Conservation (phyloP, 2,329 filamentous ascomycete genomes). For the Teratosphaeria nubilosa region DNA sequence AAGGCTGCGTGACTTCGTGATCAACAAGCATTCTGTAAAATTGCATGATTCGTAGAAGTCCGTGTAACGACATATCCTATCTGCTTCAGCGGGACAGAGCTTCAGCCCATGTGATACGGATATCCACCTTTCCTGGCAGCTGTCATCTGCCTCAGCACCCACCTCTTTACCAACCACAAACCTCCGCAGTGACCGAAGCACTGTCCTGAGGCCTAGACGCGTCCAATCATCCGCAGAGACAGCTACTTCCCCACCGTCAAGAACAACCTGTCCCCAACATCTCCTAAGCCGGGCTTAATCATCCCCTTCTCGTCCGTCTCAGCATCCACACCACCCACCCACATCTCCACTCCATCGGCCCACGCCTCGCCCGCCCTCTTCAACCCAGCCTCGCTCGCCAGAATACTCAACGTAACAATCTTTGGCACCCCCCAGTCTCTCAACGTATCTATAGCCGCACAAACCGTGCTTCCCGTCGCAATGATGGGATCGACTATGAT, state of each 20-base stretch:
- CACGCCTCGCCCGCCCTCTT: slow-evolving; percentile 63
- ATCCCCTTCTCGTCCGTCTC: slow-evolving; percentile 70
- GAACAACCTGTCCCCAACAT: slow-evolving; percentile 84
- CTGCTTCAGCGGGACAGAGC: background rate
- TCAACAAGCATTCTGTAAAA: background rate
- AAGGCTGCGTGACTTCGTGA: background rate
- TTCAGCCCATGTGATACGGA: background rate
- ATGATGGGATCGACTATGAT: slow-evolving; percentile 88
- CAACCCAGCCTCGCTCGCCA: slow-evolving; percentile 66
- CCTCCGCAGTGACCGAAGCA: background rate
- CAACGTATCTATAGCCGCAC: slow-evolving; percentile 79
- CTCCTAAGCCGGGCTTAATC: slow-evolving; percentile 81
- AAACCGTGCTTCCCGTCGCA: slow-evolving; percentile 82
- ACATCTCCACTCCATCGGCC: slow-evolving; percentile 67
- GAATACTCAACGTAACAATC: slow-evolving; percentile 64
- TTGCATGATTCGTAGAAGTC: background rate
- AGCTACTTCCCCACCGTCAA: slow-evolving; percentile 74
- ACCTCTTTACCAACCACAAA: background rate
- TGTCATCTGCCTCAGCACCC: background rate
- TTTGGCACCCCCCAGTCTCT: slow-evolving; percentile 83
- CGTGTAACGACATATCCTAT: background rate
- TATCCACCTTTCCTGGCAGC: background rate
- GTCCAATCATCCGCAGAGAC: background rate
- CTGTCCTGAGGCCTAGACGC: background rate
- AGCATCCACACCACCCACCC: slow-evolving; percentile 70